Conservation (phyloP, 1,284 basidiomycete genomes). For the Pyrrhoderma lamaoense region DNA sequence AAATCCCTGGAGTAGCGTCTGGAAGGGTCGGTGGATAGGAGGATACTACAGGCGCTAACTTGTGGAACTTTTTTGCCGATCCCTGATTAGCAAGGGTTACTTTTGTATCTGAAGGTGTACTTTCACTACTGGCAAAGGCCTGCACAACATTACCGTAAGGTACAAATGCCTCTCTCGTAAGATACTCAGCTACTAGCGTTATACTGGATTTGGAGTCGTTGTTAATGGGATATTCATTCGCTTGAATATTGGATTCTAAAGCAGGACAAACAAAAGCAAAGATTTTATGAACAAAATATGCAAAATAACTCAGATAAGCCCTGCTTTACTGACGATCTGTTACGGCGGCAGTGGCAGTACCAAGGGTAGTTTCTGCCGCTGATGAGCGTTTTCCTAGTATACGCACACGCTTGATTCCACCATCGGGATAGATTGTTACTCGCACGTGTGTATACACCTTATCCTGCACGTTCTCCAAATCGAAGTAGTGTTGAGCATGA, state of each 20-base stretch:
- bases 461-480: conserved; percentile 57
- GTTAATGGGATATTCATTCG: neutral
- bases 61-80: conserved; percentile 86
- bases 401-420: conserved; percentile 89
- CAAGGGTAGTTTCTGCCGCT: neutral
- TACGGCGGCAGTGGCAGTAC: neutral
- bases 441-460: conserved; percentile 76
- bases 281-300: too few relatives aligned
- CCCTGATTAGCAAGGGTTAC: conserved; percentile 82
- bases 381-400: conserved; percentile 61
- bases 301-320: too few relatives aligned
- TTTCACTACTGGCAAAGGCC: conserved; percentile 62
- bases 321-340: conserved; percentile 12
- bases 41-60: conserved; percentile 60
- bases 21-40: conserved; percentile 47
- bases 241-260: too few relatives aligned
- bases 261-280: too few relatives aligned
- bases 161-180: conserved; percentile 77
- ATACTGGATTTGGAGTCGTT: neutral
- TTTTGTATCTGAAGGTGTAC: conserved; percentile 58
- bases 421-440: conserved; percentile 90
- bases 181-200: conserved; percentile 59
- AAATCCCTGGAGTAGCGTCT: conserved; percentile 55
- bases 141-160: conserved; percentile 85
- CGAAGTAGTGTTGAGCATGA: conserved; percentile 85